A percentile compares a stretch with the other conserved stretches of the same genome.
Evolutionary conservation across 2,329 filamentous ascomycete genomes (phyloP).

Genomic region (Diaporthe ilicicola): DNA sequence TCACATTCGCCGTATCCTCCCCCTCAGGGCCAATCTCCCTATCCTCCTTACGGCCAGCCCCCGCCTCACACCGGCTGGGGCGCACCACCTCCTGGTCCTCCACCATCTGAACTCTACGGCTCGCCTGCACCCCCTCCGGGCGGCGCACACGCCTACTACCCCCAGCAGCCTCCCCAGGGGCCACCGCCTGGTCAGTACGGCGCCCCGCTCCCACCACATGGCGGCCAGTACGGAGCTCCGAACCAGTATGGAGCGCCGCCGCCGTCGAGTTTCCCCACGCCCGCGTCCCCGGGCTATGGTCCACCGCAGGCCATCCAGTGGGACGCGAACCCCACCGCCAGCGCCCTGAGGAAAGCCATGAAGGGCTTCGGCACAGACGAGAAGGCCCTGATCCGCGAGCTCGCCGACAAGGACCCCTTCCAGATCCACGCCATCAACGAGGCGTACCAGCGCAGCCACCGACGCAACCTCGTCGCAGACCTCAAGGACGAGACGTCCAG

Average conservation of each 20-base stretch:
- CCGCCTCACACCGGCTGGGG: constrained; percentile 43
- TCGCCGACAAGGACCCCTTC: constrained; percentile 79
- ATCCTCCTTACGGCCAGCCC: constrained; percentile 37
- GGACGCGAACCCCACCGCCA: constrained; percentile 74
- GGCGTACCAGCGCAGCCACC: constrained; percentile 71
- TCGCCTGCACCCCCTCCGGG: constrained; percentile 23
- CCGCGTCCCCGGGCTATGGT: constrained; percentile 78
- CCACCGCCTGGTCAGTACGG: constrained; percentile 40
- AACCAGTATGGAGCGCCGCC: constrained; percentile 23
- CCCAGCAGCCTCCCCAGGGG: constrained; percentile 38
- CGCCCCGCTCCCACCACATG: constrained; percentile 43
- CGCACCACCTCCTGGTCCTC: constrained; percentile 35
- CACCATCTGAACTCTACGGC: constrained; percentile 38
- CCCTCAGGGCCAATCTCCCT: constrained; percentile 21
- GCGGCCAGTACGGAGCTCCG: constrained; percentile 41
- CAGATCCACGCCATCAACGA: constrained; percentile 75
- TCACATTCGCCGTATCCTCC: constrained; percentile 24
- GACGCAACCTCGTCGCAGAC: constrained; percentile 76
- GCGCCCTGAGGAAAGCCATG: constrained; percentile 82
- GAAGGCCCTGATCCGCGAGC: constrained; percentile 73
- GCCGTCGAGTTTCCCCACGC: constrained; percentile 53
- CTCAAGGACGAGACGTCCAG: constrained; percentile 80
- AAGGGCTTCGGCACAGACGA: constrained; percentile 92
- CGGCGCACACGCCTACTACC: constrained; percentile 39
- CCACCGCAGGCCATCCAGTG: constrained; percentile 73